Evolutionary conservation across 208 protist genomes (phyloP).

Genomic region (Lotmaria passim): DNA sequence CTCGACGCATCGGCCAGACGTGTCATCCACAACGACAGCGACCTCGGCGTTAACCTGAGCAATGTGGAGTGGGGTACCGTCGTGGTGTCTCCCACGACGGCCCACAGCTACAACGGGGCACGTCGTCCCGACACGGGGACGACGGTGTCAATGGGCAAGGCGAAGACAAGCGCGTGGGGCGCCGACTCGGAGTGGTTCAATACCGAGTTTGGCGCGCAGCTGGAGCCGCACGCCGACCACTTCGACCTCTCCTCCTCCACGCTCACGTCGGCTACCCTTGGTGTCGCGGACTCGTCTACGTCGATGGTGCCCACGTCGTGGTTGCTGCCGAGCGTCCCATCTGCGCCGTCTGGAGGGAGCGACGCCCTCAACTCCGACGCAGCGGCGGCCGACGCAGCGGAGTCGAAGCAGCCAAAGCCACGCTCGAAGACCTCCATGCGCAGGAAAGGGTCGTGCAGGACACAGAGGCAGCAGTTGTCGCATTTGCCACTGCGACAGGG

Average conservation of each 20-base stretch:
- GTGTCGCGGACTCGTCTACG: neutral
- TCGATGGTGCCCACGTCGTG: constrained; percentile 1
- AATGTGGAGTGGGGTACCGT: constrained; percentile 6
- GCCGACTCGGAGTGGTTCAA: constrained; percentile 78
- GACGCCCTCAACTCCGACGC: neutral
- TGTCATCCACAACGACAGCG: constrained; percentile 9
- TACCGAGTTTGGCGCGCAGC: constrained; percentile 45
- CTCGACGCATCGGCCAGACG: constrained; percentile 8
- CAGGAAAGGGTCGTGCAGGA: neutral
- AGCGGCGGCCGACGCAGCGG: neutral
- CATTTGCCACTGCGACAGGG: too few species aligned
- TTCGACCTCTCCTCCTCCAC: constrained; percentile 12
- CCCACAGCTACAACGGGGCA: neutral
- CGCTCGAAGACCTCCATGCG: neutral
- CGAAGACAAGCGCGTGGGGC: constrained; percentile 38
- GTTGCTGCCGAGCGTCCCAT: neutral
- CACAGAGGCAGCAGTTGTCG: too few species aligned
- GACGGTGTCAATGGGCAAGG: constrained; percentile 9
- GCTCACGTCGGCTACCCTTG: neutral
- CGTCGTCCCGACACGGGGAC: constrained; percentile 3
- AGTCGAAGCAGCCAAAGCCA: neutral
- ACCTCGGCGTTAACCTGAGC: neutral
- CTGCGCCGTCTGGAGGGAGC: neutral
- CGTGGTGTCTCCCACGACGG: constrained; percentile 12
- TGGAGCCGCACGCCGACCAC: constrained; percentile 20